phyloP scores from a whole-genome alignment of 1,284 basidiomycete species.

The Irpex sp. region DNA sequence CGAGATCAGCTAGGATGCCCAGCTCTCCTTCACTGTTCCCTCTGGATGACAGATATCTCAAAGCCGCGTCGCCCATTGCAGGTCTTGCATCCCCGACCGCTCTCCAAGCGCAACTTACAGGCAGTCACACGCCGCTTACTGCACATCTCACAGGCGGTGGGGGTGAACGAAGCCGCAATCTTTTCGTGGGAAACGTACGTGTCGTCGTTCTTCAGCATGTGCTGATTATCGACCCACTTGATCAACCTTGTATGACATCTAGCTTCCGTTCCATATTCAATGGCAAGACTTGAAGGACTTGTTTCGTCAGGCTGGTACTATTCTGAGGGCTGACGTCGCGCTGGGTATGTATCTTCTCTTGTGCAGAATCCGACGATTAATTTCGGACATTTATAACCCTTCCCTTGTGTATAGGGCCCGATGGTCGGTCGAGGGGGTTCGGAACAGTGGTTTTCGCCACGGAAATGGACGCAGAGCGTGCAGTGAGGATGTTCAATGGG shows the following conservation, averaged over 20 bases:
- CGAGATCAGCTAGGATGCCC: neutral
- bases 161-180: constrained; percentile 40
- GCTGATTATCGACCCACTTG: neutral
- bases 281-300: constrained; percentile 98
- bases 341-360: constrained; percentile 41
- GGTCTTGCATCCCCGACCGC: neutral
- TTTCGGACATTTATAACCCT: neutral
- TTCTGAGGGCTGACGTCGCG: constrained; percentile 87
- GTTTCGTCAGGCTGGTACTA: constrained; percentile 83
- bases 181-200: constrained; percentile 67
- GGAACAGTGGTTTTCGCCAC: constrained; percentile 85
- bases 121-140: neutral
- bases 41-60: neutral
- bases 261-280: constrained; percentile 96
- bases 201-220: neutral
- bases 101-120: neutral
- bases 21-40: neutral
- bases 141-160: neutral
- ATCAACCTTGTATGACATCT: neutral
- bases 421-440: constrained; percentile 84
- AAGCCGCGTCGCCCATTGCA: neutral
- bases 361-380: neutral
- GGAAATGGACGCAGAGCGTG: constrained; percentile 83
- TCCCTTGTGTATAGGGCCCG: constrained; percentile 33
- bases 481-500: constrained; percentile 86